phyloP scores from a whole-genome alignment of 108 stramenopile species.

The Cyclotella kingstonii region DNA sequence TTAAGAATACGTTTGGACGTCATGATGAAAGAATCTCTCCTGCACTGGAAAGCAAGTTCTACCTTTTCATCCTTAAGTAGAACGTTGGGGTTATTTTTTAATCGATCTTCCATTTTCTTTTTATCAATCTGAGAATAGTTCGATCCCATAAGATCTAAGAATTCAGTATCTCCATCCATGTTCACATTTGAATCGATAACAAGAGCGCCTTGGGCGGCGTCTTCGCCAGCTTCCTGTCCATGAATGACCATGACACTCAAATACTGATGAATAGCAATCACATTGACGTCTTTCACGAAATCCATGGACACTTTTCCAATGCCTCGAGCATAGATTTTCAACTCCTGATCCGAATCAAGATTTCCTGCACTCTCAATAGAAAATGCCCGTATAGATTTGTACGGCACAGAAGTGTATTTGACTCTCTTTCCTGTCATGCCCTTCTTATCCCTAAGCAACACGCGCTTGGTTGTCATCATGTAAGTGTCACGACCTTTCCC shows the following conservation, averaged over 20 bases:
- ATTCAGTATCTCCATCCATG: constrained; percentile 15
- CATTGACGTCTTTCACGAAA: constrained; percentile 33
- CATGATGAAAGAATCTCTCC: constrained; percentile 45
- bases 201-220: constrained; percentile 11
- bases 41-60: constrained; percentile 54
- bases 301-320: constrained; percentile 39
- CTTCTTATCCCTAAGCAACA: constrained; percentile 57
- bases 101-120: constrained; percentile 17
- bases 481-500: constrained; percentile 57
- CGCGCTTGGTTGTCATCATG: constrained; percentile 51
- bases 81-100: constrained; percentile 31
- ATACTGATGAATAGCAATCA: constrained; percentile 40
- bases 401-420: constrained; percentile 44
- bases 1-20: constrained; percentile 40
- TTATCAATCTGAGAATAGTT: constrained; percentile 44
- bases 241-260: constrained; percentile 33
- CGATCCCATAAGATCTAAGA: constrained; percentile 52
- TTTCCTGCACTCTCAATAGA: constrained; percentile 48
- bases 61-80: constrained; percentile 44
- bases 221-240: constrained; percentile 28
- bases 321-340: constrained; percentile 37
- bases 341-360: constrained; percentile 38
- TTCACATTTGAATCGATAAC: constrained; percentile 1
- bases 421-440: constrained; percentile 56
- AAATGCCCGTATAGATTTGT: constrained; percentile 41